Evolutionary conservation across 768 basidiomycete genomes (phyloP).

Genomic region (Amanita inopinata): DNA sequence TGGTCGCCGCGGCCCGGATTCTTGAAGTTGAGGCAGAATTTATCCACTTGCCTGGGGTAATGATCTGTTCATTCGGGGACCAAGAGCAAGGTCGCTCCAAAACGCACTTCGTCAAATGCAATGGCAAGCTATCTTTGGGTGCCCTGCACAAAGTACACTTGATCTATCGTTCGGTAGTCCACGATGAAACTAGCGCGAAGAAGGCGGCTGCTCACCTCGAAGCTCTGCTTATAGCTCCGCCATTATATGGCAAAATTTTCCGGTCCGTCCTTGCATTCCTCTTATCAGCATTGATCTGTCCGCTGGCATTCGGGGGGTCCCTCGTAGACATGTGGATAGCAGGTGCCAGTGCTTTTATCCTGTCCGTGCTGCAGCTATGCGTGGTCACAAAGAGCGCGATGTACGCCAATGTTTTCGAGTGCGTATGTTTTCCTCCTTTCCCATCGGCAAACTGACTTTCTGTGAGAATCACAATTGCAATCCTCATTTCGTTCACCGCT

Average conservation of each 20-base stretch:
- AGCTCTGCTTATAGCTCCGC: conserved; percentile 48
- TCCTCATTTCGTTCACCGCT: conserved; percentile 70
- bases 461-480: conserved; percentile 69
- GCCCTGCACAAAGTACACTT: conserved; percentile 77
- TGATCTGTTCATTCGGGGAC: conserved; percentile 86
- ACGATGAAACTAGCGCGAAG: conserved; percentile 84
- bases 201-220: conserved; percentile 59
- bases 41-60: conserved; percentile 72
- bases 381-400: conserved; percentile 69
- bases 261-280: conserved; percentile 62
- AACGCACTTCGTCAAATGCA: conserved; percentile 80
- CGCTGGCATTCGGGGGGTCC: conserved; percentile 77
- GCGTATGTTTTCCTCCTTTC: conserved; percentile 20
- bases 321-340: conserved; percentile 83
- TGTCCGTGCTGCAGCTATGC: conserved; percentile 62
- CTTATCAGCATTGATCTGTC: conserved; percentile 72
- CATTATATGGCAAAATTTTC: conserved; percentile 51
- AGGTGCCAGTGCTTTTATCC: conserved; percentile 54
- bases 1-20: conserved; percentile 79
- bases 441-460: not conserved
- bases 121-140: conserved; percentile 71
- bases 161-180: conserved; percentile 80
- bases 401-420: conserved; percentile 93
- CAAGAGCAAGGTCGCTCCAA: conserved; percentile 83
- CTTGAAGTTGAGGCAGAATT: conserved; percentile 90